Percentiles rank a stretch among this genome's conserved stretches.
phyloP scores from a whole-genome alignment of 1,284 basidiomycete species.

The Fomes fomentarius region DNA sequence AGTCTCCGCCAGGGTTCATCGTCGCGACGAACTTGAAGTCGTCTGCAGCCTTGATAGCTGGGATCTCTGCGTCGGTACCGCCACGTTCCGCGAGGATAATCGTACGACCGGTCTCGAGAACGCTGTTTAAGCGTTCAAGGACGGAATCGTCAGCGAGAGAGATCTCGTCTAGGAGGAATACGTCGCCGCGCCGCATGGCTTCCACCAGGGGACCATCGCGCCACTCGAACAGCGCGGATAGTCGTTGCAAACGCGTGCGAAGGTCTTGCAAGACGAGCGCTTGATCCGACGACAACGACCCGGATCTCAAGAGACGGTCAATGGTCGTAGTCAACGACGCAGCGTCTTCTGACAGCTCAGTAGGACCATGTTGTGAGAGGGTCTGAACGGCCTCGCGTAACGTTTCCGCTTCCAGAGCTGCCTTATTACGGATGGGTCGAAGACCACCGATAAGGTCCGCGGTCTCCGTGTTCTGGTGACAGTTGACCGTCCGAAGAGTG shows the following conservation, averaged over 20 bases:
- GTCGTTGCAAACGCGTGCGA: conserved; percentile 47
- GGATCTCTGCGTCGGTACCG: conserved; percentile 72
- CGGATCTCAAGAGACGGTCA: conserved; percentile 39
- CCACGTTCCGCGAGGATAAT: conserved; percentile 95
- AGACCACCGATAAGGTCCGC: conserved; percentile 96
- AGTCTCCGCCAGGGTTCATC: conserved; percentile 99
- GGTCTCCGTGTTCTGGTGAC: conserved; percentile 99
- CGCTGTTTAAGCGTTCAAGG: conserved; percentile 95
- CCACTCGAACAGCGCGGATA: conserved; percentile 93
- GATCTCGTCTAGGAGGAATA: conserved; percentile 96
- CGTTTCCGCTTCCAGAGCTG: conserved; percentile 47
- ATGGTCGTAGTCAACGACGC: conserved; percentile 43
- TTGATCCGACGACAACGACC: conserved; percentile 34
- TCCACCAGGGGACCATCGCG: conserved; percentile 93
- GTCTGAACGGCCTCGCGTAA: conserved; percentile 44
- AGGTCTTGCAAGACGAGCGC: conserved; percentile 43
- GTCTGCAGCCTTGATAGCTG: conserved; percentile 65
- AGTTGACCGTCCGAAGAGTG: conserved; percentile 82
- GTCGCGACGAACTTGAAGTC: conserved; percentile 94
- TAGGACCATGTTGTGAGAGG: conserved; percentile 46
- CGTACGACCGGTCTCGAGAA: conserved; percentile 88
- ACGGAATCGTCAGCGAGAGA: conserved; percentile 99
- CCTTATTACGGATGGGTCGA: conserved; percentile 88
- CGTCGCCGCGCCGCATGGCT: conserved; percentile 87
- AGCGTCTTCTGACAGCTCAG: conserved; percentile 34